phyloP scores from a whole-genome alignment of 768 basidiomycete species.

The Pleurotus citrinopileatus region DNA sequence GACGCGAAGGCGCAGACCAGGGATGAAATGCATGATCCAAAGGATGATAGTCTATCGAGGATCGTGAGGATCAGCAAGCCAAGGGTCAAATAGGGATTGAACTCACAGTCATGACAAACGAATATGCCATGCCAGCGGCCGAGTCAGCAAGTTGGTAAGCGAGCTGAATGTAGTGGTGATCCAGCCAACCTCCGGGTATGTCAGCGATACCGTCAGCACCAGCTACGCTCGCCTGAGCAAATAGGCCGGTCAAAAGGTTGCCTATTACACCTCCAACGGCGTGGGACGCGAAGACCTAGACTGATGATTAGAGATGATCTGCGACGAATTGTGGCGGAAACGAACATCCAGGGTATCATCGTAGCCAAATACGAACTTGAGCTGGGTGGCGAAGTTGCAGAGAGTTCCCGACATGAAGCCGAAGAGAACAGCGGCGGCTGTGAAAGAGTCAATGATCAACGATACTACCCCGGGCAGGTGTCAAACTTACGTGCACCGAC shows the following conservation, averaged over 20 bases:
- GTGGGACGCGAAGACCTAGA: constrained; percentile 86
- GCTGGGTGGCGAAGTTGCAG: constrained; percentile 93
- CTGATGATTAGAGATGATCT: background rate
- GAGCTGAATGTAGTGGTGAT: constrained; percentile 78
- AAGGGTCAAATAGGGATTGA: background rate
- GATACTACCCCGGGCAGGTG: background rate
- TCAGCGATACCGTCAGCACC: constrained; percentile 68
- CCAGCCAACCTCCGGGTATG: constrained; percentile 85
- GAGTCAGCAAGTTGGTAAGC: constrained; percentile 84
- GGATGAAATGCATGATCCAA: constrained; percentile 87
- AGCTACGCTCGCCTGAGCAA: constrained; percentile 80
- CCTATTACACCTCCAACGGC: constrained; percentile 76
- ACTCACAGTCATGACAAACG: constrained; percentile 64
- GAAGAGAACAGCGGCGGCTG: constrained; percentile 82
- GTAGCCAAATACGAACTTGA: constrained; percentile 78
- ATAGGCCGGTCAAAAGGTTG: constrained; percentile 83
- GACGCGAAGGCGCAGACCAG: constrained; percentile 71
- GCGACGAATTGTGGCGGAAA: constrained; percentile 8
- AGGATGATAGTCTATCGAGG: constrained; percentile 61
- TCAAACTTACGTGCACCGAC: constrained; percentile 69
- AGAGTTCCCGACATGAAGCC: constrained; percentile 80
- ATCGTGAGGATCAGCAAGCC: background rate
- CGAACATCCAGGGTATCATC: constrained; percentile 81
- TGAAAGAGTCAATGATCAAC: background rate
- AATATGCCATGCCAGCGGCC: constrained; percentile 60